phyloP scores from a whole-genome alignment of 1,284 basidiomycete genomes.

The Rhodotorula sp. region DNA sequence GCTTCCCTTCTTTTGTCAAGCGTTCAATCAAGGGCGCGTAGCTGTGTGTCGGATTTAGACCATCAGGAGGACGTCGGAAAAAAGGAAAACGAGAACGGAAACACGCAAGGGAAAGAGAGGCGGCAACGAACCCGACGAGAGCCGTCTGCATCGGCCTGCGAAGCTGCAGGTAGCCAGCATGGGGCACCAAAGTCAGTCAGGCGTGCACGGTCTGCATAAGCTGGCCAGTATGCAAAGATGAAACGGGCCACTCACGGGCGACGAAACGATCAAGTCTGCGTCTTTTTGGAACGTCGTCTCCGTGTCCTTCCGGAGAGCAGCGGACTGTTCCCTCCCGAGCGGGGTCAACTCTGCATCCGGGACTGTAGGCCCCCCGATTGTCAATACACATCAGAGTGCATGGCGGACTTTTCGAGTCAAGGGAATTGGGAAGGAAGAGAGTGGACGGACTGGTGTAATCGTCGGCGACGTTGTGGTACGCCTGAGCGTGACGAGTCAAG shows the following conservation, averaged over 20 bases:
- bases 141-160: slow-evolving; percentile 51
- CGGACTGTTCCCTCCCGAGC: slow-evolving; percentile 48
- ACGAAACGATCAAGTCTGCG: slow-evolving; percentile 49
- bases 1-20: slow-evolving; percentile 36
- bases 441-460: slow-evolving; percentile 48
- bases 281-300: slow-evolving; percentile 45
- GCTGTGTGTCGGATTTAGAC: neutral
- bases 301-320: slow-evolving; percentile 45
- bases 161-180: no score
- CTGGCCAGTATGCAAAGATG: no score
- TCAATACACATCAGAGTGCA: no score
- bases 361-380: no score
- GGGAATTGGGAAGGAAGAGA: neutral
- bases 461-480: slow-evolving; percentile 45
- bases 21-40: slow-evolving; percentile 44
- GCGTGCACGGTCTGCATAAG: no score
- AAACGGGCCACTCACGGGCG: slow-evolving; percentile 46
- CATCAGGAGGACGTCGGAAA: no score
- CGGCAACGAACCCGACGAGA: slow-evolving; percentile 44
- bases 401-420: no score
- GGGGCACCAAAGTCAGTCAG: no score
- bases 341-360: slow-evolving; percentile 49
- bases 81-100: neutral
- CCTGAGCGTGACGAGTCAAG: slow-evolving; percentile 51
- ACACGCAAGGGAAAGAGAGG: neutral